phyloP scores from a whole-genome alignment of 768 basidiomycete species.

The Pleurotus citrinopileatus region DNA sequence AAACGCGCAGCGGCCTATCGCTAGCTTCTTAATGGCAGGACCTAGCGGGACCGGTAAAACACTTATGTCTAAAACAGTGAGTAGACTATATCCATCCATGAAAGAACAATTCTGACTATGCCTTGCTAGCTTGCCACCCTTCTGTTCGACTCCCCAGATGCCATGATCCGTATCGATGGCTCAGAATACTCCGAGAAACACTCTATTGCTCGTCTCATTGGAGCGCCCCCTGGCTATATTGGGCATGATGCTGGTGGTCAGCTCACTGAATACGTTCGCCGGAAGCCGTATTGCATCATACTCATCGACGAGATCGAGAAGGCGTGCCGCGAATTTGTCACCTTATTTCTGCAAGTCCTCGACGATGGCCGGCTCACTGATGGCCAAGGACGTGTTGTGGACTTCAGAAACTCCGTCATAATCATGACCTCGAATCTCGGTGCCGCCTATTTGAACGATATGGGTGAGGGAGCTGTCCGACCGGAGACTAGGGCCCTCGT shows the following conservation, averaged over 20 bases:
- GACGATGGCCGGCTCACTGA: constrained; percentile 93
- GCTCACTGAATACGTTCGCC: constrained; percentile 88
- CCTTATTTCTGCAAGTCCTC: constrained; percentile 69
- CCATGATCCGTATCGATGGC: constrained; percentile 91
- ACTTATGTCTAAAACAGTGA: constrained; percentile 82
- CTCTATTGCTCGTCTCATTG: constrained; percentile 49
- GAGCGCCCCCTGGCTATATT: constrained; percentile 82
- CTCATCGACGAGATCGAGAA: constrained; percentile 92
- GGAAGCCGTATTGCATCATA: constrained; percentile 86
- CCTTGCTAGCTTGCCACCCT: constrained; percentile 71
- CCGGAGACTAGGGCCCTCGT: constrained; percentile 62
- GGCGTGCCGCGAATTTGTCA: constrained; percentile 65
- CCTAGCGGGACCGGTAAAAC: constrained; percentile 93
- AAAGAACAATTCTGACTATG: constrained; percentile 7
- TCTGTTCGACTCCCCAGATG: constrained; percentile 88
- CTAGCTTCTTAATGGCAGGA: constrained; percentile 91
- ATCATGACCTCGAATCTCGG: constrained; percentile 95
- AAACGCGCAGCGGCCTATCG: constrained; percentile 83
- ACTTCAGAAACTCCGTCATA: constrained; percentile 90
- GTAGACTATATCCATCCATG: constrained; percentile 20
- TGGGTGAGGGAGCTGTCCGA: constrained; percentile 68
- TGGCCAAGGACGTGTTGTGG: constrained; percentile 85
- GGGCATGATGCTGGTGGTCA: constrained; percentile 90
- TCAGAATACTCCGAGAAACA: constrained; percentile 88
- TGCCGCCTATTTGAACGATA: constrained; percentile 70